A percentile compares a stretch with the other conserved stretches of the same genome.
Conservation (phyloP, 495 filamentous ascomycete genomes). For the Annulohypoxylon bovei region DNA sequence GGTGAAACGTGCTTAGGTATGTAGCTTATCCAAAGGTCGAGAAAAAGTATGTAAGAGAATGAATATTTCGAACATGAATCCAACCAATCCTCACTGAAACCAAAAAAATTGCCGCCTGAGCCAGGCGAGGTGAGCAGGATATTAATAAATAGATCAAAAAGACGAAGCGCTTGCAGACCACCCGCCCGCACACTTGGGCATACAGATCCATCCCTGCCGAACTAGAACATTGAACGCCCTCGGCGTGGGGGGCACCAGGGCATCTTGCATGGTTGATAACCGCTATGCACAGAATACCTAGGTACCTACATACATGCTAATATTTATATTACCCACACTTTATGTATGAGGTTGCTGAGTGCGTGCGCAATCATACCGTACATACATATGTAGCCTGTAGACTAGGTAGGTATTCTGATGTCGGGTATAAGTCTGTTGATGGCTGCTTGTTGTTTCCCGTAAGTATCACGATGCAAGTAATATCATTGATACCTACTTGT, state of each 20-base stretch:
- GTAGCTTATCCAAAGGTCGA: not conserved
- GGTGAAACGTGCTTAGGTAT: not conserved
- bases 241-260: not conserved
- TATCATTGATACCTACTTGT: not conserved
- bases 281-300: not conserved
- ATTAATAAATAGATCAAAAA: slow-evolving; percentile 4
- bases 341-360: not conserved
- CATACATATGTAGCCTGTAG: not conserved
- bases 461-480: not conserved
- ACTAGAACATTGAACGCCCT: not conserved
- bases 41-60: not conserved
- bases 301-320: not conserved
- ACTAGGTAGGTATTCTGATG: not conserved
- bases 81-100: not conserved
- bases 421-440: not conserved
- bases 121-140: slow-evolving; percentile 22
- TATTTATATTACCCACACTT: not conserved
- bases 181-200: not conserved
- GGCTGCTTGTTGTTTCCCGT: not conserved
- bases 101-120: slow-evolving; percentile 15
- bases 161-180: not conserved
- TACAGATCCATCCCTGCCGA: not conserved
- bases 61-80: slow-evolving; percentile 3
- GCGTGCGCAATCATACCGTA: not conserved
- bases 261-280: not conserved